A percentile compares a stretch with the other conserved stretches of the same genome.
phyloP scores from a whole-genome alignment of 495 filamentous ascomycete genomes.

The Penicillium flavigenum region DNA sequence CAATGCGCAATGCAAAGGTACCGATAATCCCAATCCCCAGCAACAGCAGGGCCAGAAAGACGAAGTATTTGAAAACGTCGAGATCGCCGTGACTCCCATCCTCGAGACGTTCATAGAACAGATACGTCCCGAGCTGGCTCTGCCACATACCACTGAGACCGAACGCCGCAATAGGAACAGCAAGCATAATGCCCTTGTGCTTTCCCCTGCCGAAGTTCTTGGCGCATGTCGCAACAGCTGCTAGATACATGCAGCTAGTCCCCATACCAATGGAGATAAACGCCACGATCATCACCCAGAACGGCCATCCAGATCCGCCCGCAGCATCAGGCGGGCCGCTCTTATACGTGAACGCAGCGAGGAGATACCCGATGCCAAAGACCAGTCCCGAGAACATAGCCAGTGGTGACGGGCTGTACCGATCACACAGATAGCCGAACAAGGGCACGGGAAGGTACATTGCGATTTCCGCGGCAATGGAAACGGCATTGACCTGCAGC shows the following conservation, averaged over 20 bases:
- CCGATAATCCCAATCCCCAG: slow-evolving; percentile 71
- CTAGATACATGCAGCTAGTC: slow-evolving; percentile 83
- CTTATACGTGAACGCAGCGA: slow-evolving; percentile 77
- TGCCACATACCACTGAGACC: slow-evolving; percentile 93
- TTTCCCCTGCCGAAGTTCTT: slow-evolving; percentile 94
- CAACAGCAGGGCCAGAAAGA: slow-evolving; percentile 71
- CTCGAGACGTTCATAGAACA: slow-evolving; percentile 64
- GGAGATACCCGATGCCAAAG: slow-evolving; percentile 77
- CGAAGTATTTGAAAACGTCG: slow-evolving; percentile 81
- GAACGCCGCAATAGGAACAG: slow-evolving; percentile 86
- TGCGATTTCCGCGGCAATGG: slow-evolving; percentile 76
- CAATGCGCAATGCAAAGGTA: slow-evolving; percentile 66
- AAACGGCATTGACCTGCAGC: slow-evolving; percentile 84
- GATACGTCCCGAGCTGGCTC: slow-evolving; percentile 78
- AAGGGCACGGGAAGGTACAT: slow-evolving; percentile 87
- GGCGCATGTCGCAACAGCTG: slow-evolving; percentile 86
- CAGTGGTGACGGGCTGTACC: slow-evolving; percentile 73
- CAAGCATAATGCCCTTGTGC: slow-evolving; percentile 84
- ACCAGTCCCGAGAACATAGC: slow-evolving; percentile 67
- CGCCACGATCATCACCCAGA: slow-evolving; percentile 76
- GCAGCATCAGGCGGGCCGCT: slow-evolving; percentile 56
- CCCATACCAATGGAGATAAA: slow-evolving; percentile 80
- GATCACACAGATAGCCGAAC: slow-evolving; percentile 89
- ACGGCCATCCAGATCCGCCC: slow-evolving; percentile 67
- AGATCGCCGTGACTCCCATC: slow-evolving; percentile 72